phyloP scores from a whole-genome alignment of 2,329 filamentous ascomycete genomes.

The Ophiostoma novo-ulmi region DNA sequence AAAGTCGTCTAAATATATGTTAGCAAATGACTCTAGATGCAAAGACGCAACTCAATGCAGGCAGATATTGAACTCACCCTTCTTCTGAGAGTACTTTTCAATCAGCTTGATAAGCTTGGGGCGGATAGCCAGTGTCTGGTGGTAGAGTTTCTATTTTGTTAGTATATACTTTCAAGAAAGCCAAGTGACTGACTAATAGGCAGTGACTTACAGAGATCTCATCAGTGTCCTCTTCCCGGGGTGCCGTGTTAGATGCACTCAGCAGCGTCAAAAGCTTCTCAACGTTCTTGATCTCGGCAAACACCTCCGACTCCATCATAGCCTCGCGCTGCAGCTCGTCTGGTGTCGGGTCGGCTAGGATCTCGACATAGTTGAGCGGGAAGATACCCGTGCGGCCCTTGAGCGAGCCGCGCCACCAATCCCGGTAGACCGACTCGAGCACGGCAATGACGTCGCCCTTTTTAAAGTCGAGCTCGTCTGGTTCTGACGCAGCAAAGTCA shows the following conservation, averaged over 20 bases:
- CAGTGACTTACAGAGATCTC: conserved; percentile 72
- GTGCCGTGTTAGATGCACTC: conserved; percentile 76
- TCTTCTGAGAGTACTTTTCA: conserved; percentile 98
- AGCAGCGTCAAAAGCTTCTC: conserved; percentile 76
- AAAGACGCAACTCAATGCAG: not conserved
- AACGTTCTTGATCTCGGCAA: conserved; percentile 60
- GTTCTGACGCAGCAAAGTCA: conserved; percentile 90
- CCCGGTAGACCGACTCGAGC: conserved; percentile 95
- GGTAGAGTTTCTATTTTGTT: conserved; percentile 64
- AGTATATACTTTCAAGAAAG: not conserved
- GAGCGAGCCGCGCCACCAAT: conserved; percentile 97
- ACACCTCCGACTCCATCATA: conserved; percentile 77
- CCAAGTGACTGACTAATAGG: not conserved
- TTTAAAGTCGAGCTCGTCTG: conserved; percentile 90
- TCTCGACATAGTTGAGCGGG: conserved; percentile 97
- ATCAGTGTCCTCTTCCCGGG: conserved; percentile 87
- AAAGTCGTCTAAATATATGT: conserved; percentile 69
- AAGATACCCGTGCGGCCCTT: conserved; percentile 96
- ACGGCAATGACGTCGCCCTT: conserved; percentile 97
- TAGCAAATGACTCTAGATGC: not conserved
- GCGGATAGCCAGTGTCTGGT: conserved; percentile 87
- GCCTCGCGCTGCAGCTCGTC: conserved; percentile 94
- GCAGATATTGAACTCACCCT: conserved; percentile 54
- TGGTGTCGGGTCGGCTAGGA: conserved; percentile 86
- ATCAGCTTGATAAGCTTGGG: conserved; percentile 97